Conservation (phyloP, 2,329 filamentous ascomycete species). For the Thelonectria olida region DNA sequence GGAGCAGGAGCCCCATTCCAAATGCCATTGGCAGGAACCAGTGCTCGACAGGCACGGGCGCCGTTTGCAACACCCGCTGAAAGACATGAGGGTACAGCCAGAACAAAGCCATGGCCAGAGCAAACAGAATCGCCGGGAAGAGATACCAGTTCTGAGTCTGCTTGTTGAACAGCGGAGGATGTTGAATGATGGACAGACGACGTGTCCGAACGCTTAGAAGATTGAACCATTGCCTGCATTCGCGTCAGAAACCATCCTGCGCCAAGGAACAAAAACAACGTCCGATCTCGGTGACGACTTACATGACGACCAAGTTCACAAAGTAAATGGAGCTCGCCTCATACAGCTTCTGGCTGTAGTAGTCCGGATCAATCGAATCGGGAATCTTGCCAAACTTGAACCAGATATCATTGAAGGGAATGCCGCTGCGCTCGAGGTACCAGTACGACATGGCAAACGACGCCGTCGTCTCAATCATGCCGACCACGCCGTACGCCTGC, state of each 20-base stretch:
- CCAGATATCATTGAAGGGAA: constrained; percentile 73
- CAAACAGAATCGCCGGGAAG: constrained; percentile 75
- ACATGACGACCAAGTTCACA: constrained; percentile 81
- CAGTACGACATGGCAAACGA: constrained; percentile 74
- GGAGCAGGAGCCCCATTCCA: constrained; percentile 50
- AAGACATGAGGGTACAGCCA: constrained; percentile 75
- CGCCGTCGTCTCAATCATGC: constrained; percentile 67
- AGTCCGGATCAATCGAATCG: constrained; percentile 60
- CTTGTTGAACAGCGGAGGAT: constrained; percentile 73
- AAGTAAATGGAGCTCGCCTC: constrained; percentile 80
- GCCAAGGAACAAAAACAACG: neutral
- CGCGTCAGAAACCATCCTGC: constrained; percentile 17
- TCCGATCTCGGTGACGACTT: constrained; percentile 28
- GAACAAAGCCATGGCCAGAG: constrained; percentile 74
- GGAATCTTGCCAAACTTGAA: constrained; percentile 70
- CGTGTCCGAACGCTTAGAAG: constrained; percentile 75
- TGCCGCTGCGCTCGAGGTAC: constrained; percentile 70
- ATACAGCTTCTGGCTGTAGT: constrained; percentile 65
- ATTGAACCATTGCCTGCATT: constrained; percentile 72
- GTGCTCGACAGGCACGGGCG: constrained; percentile 73
- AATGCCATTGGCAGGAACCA: constrained; percentile 82
- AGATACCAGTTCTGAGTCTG: constrained; percentile 73
- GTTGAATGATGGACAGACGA: constrained; percentile 74
- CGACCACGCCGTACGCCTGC: constrained; percentile 77
- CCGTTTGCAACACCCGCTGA: constrained; percentile 68